These are phyloP conservation scores for Amanita rubescens DNA, from an alignment of 768 basidiomycete species.

Conservation along the genomic window DNA sequence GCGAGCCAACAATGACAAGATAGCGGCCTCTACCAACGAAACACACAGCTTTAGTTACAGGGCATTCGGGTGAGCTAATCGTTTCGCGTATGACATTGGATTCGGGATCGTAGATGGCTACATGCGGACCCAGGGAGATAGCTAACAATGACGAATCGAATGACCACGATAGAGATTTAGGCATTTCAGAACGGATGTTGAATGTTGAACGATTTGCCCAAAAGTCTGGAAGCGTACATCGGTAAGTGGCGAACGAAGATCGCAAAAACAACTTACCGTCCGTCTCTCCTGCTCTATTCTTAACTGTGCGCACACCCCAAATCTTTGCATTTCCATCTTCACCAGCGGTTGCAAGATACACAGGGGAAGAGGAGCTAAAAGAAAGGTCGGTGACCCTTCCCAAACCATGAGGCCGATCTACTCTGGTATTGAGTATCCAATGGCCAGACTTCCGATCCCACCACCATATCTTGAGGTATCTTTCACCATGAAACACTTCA, in stretches of 20 bases:
- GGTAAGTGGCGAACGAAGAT: slow-evolving; percentile 1
- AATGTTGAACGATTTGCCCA: slow-evolving; percentile 80
- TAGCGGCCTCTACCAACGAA: slow-evolving; percentile 79
- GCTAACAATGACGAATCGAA: slow-evolving; percentile 82
- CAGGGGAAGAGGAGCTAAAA: slow-evolving; percentile 52
- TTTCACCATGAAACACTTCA: slow-evolving; percentile 55
- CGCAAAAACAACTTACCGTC: slow-evolving; percentile 39
- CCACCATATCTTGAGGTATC: slow-evolving; percentile 86
- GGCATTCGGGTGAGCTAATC: slow-evolving; percentile 50
- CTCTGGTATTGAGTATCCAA: slow-evolving; percentile 80
- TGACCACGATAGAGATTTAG: slow-evolving; percentile 70
- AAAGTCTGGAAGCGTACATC: slow-evolving; percentile 35
- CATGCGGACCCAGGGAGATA: slow-evolving; percentile 55
- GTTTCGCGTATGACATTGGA: slow-evolving; percentile 54
- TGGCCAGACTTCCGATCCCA: slow-evolving; percentile 61
- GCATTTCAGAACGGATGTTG: slow-evolving; percentile 58
- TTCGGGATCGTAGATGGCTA: slow-evolving; percentile 69
- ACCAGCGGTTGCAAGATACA: slow-evolving; percentile 65
- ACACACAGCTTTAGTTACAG: slow-evolving; percentile 33
- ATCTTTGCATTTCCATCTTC: slow-evolving; percentile 71
- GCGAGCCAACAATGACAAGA: slow-evolving; percentile 44
- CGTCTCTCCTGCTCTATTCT: slow-evolving; percentile 35
- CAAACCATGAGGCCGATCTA: slow-evolving; percentile 80
- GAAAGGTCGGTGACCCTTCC: slow-evolving; percentile 52
- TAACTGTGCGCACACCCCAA: slow-evolving; percentile 58